Evolutionary conservation across 176 grass and related monocot genomes (phyloP).

Genomic region (Stipa capillata): DNA sequence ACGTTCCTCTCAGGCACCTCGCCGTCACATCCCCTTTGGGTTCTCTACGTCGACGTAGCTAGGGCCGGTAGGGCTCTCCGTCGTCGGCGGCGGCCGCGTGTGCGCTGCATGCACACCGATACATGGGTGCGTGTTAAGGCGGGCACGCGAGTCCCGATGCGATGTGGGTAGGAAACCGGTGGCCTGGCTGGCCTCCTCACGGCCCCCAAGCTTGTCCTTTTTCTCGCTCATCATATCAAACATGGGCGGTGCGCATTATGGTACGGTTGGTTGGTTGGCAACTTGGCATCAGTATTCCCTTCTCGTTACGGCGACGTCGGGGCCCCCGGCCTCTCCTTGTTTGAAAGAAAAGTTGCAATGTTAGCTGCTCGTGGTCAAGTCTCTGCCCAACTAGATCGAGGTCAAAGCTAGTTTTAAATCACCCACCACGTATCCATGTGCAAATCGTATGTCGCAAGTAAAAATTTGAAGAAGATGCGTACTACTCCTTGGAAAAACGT

Average conservation of each 20-base stretch:
- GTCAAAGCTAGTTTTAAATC: not conserved
- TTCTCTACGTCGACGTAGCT: no score
- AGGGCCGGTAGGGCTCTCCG: no score
- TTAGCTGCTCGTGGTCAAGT: not conserved
- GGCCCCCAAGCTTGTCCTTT: not conserved
- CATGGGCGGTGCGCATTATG: slow-evolving; percentile 11
- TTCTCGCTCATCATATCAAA: not conserved
- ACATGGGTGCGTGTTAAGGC: not conserved
- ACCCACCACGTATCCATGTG: not conserved
- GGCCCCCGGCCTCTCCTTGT: not conserved
- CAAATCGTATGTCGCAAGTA: not conserved
- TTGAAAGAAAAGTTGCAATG: not conserved
- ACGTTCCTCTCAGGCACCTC: no score
- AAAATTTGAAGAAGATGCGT: not conserved
- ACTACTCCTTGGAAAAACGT: no score
- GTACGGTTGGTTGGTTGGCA: not conserved
- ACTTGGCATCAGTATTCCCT: not conserved
- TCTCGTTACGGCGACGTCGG: not conserved
- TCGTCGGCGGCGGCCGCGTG: not conserved
- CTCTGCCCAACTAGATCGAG: not conserved
- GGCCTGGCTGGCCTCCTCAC: not conserved
- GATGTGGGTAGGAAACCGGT: slow-evolving; percentile 24
- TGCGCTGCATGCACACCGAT: not conserved
- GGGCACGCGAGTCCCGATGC: slow-evolving; percentile 36
- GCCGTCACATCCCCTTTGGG: no score